phyloP scores from a whole-genome alignment of 352 stramenopile genomes.

The Elongisporangium prolatum region DNA sequence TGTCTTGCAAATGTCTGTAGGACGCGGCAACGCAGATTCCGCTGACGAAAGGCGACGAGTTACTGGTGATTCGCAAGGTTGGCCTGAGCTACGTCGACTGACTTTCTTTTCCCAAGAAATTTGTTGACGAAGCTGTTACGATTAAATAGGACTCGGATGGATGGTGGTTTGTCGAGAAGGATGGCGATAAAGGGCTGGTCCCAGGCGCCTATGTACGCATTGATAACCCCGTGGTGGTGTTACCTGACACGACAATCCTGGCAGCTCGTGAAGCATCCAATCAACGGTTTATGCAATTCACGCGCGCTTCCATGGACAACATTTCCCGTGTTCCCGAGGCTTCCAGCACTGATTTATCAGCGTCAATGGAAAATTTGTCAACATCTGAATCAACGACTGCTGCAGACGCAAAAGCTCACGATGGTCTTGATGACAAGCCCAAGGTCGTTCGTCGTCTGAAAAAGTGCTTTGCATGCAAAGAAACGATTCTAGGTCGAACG shows the following conservation, averaged over 20 bases:
- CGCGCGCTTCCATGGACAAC: slow-evolving; percentile 18
- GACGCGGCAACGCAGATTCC: slow-evolving; percentile 64
- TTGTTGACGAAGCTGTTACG: neutral
- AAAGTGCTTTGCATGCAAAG: slow-evolving; percentile 78
- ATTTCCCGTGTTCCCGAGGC: slow-evolving; percentile 16
- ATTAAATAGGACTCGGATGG: slow-evolving; percentile 50
- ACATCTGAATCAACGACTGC: slow-evolving; percentile 11
- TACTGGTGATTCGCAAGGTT: slow-evolving; percentile 73
- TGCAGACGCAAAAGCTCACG: slow-evolving; percentile 53
- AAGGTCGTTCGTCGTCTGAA: slow-evolving; percentile 62
- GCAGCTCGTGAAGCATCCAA: slow-evolving; percentile 73
- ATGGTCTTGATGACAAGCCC: slow-evolving; percentile 51
- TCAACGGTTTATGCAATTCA: slow-evolving; percentile 58
- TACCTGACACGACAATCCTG: slow-evolving; percentile 56
- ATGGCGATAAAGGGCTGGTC: slow-evolving; percentile 77
- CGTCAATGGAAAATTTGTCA: neutral
- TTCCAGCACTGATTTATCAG: neutral
- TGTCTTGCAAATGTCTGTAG: slow-evolving; percentile 8
- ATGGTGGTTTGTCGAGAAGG: slow-evolving; percentile 81
- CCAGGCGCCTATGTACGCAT: slow-evolving; percentile 69
- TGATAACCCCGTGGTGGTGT: slow-evolving; percentile 53
- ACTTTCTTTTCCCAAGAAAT: neutral
- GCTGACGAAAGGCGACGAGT: slow-evolving; percentile 60
- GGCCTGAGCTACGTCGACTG: neutral
- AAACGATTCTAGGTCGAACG: slow-evolving; percentile 78